Evolutionary conservation across 306 rosid genomes (phyloP), one percentile per base, ranked within the genome.

Genomic region (Quillaja saponaria): DNA sequence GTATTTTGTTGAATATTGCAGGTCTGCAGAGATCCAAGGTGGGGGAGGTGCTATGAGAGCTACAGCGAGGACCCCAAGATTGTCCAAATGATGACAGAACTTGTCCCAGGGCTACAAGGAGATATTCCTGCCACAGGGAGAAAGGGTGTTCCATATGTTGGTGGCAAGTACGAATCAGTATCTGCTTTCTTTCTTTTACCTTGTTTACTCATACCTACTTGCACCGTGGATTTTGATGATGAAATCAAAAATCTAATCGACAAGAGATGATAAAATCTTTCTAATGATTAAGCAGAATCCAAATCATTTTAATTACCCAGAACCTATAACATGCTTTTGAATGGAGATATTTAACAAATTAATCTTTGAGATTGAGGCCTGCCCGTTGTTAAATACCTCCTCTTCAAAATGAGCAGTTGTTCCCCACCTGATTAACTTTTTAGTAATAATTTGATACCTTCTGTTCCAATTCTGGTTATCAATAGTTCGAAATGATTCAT

Each of bases 1-100:
- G n/a, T n/a, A n/a, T n/a, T n/a, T n/a, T n/a, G n/a, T n/a, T n/a
- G n/a, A n/a, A n/a, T n/a, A n/a, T n/a, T 76, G 61, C 41, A 92
- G 96, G 95, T 92, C 20, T 92, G 98, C 64, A 86, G 98, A 76
- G 98, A 92, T 82, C 98, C 98, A 19, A 84, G 98, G 76, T 92
- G 98, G 98, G 98, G 98, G 42, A 71, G 98, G 49, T 92, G 98
- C 78, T 92, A 92, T 33, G 98, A 92, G 77, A 92, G 98, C 86
- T 92, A 92, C 60, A 92, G 98, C 2, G 98, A 92, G 77, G 96
- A 92, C 71, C 84, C 74, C 71, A 78, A 68, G 68, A 74, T 92
- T 65, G 96, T 92, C 64, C 76, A 76, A 78, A 78, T 78, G 55
- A 92, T 92, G 96, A 92, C 98, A 0, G 82, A 58, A 47, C 84